Evolutionary conservation across 441 rosid species (phyloP), one percentile per base, ranked within the genome.

Genomic region (Pelargonium citronellum): DNA sequence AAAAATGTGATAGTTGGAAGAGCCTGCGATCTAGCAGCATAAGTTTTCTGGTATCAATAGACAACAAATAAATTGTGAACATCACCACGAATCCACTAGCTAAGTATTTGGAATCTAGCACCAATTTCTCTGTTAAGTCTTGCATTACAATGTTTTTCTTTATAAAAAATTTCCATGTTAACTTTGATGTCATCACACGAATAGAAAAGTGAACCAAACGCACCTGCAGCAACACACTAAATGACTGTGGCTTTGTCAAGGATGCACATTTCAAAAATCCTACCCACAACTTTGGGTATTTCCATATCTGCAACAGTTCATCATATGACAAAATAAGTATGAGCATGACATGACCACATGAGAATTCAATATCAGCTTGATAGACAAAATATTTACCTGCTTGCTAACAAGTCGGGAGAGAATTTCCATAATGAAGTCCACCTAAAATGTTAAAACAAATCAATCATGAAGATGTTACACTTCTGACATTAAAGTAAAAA

Each of bases 231-330:
- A 95, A 83, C 81, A 95, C 94, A 63, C 85, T 80, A 78, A 88
- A 89, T 70, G 97, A 95, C 68, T 88, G 98, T 73, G 99, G 98
- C 87, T 89, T 91, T 51, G 91, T 87, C 88, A 85, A 79, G 55
- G 72, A 81, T 55, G 95, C 94, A 72, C 99, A 95, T 82, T 90
- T 92, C 87, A 95, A 83, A 81, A 91, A 95, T 68, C 99, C 99
- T 46, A 92, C 98, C 99, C 99, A 95, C 80, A 95, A 80, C 81
- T 95, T 95, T 17, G 99, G 98, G 73, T 87, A 81, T 77, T 95
- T 89, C 98, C 99, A 95, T 84, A 95, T 92, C 99, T 95, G 89
- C 78, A 75, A 77, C 46, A 79, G 44, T 43, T 66, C 67, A 73
- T 63, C 63, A 67, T 65, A 64, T 69, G 24, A 71, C 10, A 68